A percentile compares a stretch with the other conserved stretches of the same genome.
These are phyloP conservation scores for Brassica hybrid DNA, from an alignment of 441 rosid species.

Conservation along the genomic window DNA sequence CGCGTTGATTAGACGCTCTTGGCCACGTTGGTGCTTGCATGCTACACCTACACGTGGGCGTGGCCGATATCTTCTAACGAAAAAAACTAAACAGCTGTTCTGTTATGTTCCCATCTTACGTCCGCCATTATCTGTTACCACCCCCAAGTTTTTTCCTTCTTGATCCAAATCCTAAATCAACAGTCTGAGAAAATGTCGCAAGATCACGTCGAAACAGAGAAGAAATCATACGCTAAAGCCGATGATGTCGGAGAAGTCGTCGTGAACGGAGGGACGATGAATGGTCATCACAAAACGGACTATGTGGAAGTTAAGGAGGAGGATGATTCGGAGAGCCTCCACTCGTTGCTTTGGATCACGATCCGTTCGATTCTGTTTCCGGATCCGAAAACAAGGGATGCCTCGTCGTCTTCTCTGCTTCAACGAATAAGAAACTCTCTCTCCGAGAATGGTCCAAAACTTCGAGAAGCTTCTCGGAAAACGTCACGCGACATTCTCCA, in stretches of 20 bases:
- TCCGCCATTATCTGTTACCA: constrained; percentile 27
- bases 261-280: constrained; percentile 26
- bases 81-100: constrained; percentile 23
- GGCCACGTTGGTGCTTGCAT: constrained; percentile 28
- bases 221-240: too few species aligned
- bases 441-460: constrained; percentile 55
- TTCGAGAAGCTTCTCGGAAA: constrained; percentile 61
- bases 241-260: too few species aligned
- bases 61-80: too few species aligned
- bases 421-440: constrained; percentile 58
- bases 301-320: background rate
- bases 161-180: constrained; percentile 8
- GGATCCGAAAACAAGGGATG: constrained; percentile 36
- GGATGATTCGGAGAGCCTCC: constrained; percentile 47
- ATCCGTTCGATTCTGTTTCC: constrained; percentile 56
- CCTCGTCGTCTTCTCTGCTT: constrained; percentile 46
- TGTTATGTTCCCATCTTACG: too few species aligned
- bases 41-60: too few species aligned
- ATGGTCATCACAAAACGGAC: constrained; percentile 3
- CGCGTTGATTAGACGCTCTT: too few species aligned
- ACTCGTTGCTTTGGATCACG: constrained; percentile 52
- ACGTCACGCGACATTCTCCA: constrained; percentile 52
- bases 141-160: background rate
- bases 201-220: constrained; percentile 37
- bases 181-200: constrained; percentile 42